These are phyloP conservation scores for Fusarium sp. DNA, from an alignment of 2,329 filamentous ascomycete genomes.

Conservation along the genomic window DNA sequence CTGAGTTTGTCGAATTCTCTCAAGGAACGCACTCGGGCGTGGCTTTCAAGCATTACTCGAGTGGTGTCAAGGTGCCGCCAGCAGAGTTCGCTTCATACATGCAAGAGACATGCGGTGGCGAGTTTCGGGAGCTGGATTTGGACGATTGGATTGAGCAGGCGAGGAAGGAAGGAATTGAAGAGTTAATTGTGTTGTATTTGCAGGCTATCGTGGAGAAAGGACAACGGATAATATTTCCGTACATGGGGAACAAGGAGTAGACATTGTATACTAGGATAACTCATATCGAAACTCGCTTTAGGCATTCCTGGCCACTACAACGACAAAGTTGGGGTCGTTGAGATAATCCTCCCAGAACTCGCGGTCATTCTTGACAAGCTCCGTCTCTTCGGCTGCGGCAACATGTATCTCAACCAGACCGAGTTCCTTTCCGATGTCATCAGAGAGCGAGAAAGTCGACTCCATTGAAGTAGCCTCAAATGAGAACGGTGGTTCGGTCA, in stretches of 20 bases:
- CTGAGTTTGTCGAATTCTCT: not conserved
- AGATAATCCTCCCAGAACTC: not conserved
- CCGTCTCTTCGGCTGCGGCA: not conserved
- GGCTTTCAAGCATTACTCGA: not conserved
- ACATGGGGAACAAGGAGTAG: not conserved
- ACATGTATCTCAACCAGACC: not conserved
- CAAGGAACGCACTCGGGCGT: not conserved
- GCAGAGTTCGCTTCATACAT: not conserved
- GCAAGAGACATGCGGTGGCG: not conserved
- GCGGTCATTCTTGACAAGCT: not conserved
- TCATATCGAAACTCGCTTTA: not conserved
- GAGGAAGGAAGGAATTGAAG: not conserved
- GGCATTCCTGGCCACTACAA: not conserved
- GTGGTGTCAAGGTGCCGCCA: not conserved
- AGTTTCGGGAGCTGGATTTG: not conserved
- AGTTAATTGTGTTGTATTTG: not conserved
- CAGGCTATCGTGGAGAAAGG: not conserved
- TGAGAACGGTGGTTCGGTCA: not conserved
- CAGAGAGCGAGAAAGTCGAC: not conserved
- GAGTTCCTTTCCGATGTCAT: not conserved
- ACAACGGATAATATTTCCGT: not conserved
- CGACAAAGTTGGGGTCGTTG: not conserved
- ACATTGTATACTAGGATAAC: not conserved
- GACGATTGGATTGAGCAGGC: not conserved
- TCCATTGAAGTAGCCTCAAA: not conserved